Conservation (phyloP, 1,284 basidiomycete species). For the Taiwanofungus camphoratus region DNA sequence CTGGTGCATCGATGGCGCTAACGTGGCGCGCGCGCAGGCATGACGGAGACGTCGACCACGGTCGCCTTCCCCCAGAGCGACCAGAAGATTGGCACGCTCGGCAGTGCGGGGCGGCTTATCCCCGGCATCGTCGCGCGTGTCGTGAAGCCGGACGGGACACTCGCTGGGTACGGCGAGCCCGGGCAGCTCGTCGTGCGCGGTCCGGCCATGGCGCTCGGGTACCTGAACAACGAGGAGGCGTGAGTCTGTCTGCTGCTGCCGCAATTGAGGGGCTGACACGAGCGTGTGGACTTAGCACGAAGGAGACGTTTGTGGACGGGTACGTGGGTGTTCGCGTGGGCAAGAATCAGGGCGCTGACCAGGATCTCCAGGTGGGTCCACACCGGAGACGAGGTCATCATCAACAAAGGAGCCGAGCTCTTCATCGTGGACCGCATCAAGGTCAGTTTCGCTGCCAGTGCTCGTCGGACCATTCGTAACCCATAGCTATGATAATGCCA, state of each 20-base stretch:
- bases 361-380: slow-evolving; percentile 36
- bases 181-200: slow-evolving; percentile 38
- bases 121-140: slow-evolving; percentile 34
- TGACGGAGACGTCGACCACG: slow-evolving; percentile 45
- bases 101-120: slow-evolving; percentile 34
- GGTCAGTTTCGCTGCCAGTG: slow-evolving; percentile 17
- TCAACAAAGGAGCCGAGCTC: slow-evolving; percentile 34
- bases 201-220: slow-evolving; percentile 38
- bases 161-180: slow-evolving; percentile 33
- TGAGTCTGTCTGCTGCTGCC: slow-evolving; percentile 31
- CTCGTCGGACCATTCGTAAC: not conserved
- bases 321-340: slow-evolving; percentile 10
- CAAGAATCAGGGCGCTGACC: not conserved
- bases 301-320: slow-evolving; percentile 38
- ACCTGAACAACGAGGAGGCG: slow-evolving; percentile 39
- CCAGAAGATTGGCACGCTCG: slow-evolving; percentile 22
- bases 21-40: slow-evolving; percentile 25
- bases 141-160: slow-evolving; percentile 33
- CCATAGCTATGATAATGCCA: not conserved
- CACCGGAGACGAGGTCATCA: slow-evolving; percentile 39
- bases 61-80: slow-evolving; percentile 28
- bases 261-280: not conserved
- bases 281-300: slow-evolving; percentile 27
- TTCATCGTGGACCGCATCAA: slow-evolving; percentile 43
- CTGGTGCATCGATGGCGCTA: not conserved